Conservation (phyloP, 352 stramenopile species). For the Globisporangium lucens region DNA sequence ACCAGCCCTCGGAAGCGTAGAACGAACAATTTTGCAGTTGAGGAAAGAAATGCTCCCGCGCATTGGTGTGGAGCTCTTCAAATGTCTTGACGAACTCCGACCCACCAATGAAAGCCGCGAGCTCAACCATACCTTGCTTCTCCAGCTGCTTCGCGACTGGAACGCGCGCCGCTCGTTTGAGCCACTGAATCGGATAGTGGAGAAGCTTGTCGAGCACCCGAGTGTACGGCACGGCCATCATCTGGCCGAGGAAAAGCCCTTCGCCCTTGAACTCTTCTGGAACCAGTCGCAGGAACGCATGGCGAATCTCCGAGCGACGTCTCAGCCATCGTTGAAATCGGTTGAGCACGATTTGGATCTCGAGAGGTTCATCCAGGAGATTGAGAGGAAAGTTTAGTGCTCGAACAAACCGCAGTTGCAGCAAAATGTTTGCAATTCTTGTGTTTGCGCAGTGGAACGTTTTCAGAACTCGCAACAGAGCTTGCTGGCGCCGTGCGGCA, state of each 20-base stretch:
- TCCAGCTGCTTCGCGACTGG: slow-evolving; percentile 47
- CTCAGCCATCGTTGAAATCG: slow-evolving; percentile 47
- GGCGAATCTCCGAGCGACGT: slow-evolving; percentile 51
- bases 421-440: slow-evolving; percentile 58
- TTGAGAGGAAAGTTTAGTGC: slow-evolving; percentile 44
- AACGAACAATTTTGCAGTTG: slow-evolving; percentile 55
- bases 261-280: slow-evolving; percentile 52
- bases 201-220: slow-evolving; percentile 61
- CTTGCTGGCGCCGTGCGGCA: slow-evolving; percentile 53
- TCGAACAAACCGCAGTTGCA: slow-evolving; percentile 63
- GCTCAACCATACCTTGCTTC: slow-evolving; percentile 40
- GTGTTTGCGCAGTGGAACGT: slow-evolving; percentile 66
- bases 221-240: slow-evolving; percentile 55
- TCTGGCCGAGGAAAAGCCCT: slow-evolving; percentile 24
- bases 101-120: slow-evolving; percentile 59
- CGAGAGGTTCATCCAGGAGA: slow-evolving; percentile 55
- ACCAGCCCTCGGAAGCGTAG: slow-evolving; percentile 67
- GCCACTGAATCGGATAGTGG: slow-evolving; percentile 55
- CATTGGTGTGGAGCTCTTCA: slow-evolving; percentile 57
- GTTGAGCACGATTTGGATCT: slow-evolving; percentile 56
- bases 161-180: slow-evolving; percentile 50
- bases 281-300: slow-evolving; percentile 41
- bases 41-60: slow-evolving; percentile 45
- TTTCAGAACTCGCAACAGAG: slow-evolving; percentile 42
- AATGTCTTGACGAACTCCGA: slow-evolving; percentile 70